Percentiles rank a stretch among this genome's conserved stretches.
These are phyloP conservation scores for Aspergillus sp. DNA, from an alignment of 2,329 filamentous ascomycete genomes.

Conservation along the genomic window DNA sequence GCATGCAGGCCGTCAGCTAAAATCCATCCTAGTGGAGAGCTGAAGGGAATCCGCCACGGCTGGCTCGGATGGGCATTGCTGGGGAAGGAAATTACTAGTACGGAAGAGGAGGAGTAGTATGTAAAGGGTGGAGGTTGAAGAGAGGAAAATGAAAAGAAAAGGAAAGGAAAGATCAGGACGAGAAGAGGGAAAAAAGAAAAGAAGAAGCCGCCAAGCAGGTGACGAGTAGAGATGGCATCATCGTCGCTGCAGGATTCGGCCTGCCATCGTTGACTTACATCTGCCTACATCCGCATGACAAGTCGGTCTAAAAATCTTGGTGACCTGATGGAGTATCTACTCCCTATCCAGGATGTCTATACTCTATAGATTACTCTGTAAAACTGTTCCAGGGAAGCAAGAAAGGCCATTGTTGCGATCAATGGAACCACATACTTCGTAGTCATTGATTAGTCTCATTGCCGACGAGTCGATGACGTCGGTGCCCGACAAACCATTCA, in stretches of 20 bases:
- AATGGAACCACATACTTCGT: no score
- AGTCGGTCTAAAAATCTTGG: neutral
- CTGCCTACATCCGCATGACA: neutral
- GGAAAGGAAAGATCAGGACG: neutral
- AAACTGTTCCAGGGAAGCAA: neutral
- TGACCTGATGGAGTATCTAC: neutral
- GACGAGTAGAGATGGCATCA: neutral
- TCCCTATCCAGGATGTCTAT: neutral
- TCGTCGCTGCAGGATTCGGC: neutral
- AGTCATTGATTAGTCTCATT: neutral
- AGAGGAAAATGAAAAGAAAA: neutral
- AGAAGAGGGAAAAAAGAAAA: neutral
- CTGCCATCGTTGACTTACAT: no score
- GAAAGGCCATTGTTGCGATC: neutral
- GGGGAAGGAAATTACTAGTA: no score
- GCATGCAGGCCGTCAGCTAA: neutral
- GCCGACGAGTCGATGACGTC: neutral
- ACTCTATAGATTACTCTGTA: no score
- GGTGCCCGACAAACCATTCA: neutral
- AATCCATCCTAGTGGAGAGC: neutral
- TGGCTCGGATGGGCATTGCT: conserved; percentile 17
- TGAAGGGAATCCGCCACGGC: conserved; percentile 10
- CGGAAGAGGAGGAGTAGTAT: neutral
- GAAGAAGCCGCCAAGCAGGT: neutral
- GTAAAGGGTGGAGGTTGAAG: neutral